A percentile compares a stretch with the other conserved stretches of the same genome.
These are phyloP conservation scores for Thielaviopsis cerberus DNA, from an alignment of 2,329 filamentous ascomycete species.

Conservation along the genomic window DNA sequence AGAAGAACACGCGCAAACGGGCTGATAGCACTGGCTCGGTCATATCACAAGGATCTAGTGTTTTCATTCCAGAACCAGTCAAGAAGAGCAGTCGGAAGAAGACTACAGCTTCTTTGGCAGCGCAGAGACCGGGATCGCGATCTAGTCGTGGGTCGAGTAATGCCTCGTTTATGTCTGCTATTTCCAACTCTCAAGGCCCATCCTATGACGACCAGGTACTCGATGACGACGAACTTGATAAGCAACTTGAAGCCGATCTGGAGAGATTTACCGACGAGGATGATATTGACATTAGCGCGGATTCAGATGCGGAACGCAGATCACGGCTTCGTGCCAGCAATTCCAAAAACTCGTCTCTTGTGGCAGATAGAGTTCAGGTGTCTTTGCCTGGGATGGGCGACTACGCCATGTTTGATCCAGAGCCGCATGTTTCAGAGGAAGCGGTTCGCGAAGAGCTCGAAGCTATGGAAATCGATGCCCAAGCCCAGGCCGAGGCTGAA, in stretches of 20 bases:
- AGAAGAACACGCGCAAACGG: conserved; percentile 38
- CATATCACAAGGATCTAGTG: conserved; percentile 9
- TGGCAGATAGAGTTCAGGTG: not conserved
- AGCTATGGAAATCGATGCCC: conserved; percentile 31
- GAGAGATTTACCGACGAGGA: conserved; percentile 38
- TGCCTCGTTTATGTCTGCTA: conserved; percentile 30
- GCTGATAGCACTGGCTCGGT: conserved; percentile 28
- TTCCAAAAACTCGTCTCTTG: not conserved
- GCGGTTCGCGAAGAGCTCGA: conserved; percentile 33
- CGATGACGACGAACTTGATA: conserved; percentile 47
- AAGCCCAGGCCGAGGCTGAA: conserved; percentile 17
- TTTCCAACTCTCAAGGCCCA: conserved; percentile 26
- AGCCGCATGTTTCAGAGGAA: conserved; percentile 27
- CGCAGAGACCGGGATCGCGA: conserved; percentile 9
- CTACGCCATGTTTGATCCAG: conserved; percentile 35
- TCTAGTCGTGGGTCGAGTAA: conserved; percentile 20
- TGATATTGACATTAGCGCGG: conserved; percentile 25
- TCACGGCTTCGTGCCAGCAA: conserved; percentile 4
- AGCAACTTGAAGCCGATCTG: conserved; percentile 45
- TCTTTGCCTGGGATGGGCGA: conserved; percentile 15
- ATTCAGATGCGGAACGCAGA: conserved; percentile 27
- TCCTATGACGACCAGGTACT: conserved; percentile 26
- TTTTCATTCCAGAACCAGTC: not conserved
- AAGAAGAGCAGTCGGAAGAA: conserved; percentile 21
- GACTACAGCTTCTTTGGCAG: conserved; percentile 23